Percentiles rank a stretch among this genome's conserved stretches.
Conservation (phyloP, 2,329 filamentous ascomycete species). For the Trichoderma polysporum region DNA sequence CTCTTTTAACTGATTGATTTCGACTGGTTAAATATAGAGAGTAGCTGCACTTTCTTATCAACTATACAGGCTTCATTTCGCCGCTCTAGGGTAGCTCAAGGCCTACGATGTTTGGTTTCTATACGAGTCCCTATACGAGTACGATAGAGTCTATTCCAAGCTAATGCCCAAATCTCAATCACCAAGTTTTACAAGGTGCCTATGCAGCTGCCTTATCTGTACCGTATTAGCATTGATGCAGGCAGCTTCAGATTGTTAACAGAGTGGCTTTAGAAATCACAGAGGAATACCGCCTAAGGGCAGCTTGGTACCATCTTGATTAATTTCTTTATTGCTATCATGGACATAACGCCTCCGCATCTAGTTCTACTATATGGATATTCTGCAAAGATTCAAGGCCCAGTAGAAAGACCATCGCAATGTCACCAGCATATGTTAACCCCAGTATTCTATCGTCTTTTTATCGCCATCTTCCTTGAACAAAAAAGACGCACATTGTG, state of each 20-base stretch:
- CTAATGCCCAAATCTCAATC: background rate
- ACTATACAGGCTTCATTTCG: background rate
- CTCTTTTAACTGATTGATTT: background rate
- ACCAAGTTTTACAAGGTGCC: background rate
- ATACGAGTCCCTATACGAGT: conserved; percentile 7
- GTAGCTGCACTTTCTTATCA: background rate
- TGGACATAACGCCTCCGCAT: background rate
- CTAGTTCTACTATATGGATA: background rate
- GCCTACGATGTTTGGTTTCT: too few species aligned
- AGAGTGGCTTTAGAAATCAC: too few species aligned
- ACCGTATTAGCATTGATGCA: too few species aligned
- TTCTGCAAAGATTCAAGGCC: background rate
- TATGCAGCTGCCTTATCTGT: background rate
- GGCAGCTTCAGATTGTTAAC: background rate
- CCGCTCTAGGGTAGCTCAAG: background rate
- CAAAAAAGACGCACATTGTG: background rate
- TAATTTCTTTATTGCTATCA: background rate
- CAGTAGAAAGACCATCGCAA: background rate
- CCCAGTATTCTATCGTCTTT: background rate
- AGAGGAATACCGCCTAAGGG: too few species aligned
- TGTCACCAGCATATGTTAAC: background rate
- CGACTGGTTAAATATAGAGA: background rate
- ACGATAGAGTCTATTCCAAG: background rate
- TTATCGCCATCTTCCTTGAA: background rate
- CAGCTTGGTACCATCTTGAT: background rate